Percentiles rank a stretch among this genome's conserved stretches.
These are phyloP conservation scores for Solanum piurae DNA, from an alignment of 257 asterid species.

Conservation along the genomic window DNA sequence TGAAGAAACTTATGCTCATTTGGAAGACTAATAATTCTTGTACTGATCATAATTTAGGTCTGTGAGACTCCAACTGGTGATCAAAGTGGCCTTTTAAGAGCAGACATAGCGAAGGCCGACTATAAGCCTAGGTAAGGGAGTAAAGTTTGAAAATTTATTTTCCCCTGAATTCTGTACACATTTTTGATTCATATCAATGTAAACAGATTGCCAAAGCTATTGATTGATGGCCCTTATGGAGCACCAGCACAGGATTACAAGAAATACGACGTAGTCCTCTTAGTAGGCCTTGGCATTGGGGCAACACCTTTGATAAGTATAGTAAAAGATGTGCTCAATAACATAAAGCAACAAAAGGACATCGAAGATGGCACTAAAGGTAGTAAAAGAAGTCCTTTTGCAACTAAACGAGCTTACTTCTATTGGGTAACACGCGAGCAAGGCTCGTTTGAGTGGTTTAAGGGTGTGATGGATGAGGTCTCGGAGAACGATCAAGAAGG, in stretches of 20 bases:
- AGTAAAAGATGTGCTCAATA: slow-evolving; percentile 58
- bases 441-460: slow-evolving; percentile 79
- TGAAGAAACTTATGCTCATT: neutral
- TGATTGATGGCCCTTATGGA: slow-evolving; percentile 71
- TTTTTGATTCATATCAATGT: neutral
- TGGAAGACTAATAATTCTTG: neutral
- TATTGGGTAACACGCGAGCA: slow-evolving; percentile 77
- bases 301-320: slow-evolving; percentile 77
- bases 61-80: slow-evolving; percentile 20
- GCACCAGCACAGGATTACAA: slow-evolving; percentile 79
- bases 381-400: slow-evolving; percentile 6
- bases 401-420: slow-evolving; percentile 54
- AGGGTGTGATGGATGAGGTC: slow-evolving; percentile 63
- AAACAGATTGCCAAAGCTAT: slow-evolving; percentile 53
- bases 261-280: slow-evolving; percentile 46
- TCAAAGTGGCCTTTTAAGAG: slow-evolving; percentile 23
- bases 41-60: neutral
- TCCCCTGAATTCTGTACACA: neutral
- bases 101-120: slow-evolving; percentile 7
- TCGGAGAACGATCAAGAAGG: slow-evolving; percentile 48
- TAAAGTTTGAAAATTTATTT: neutral
- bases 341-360: slow-evolving; percentile 26
- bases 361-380: neutral
- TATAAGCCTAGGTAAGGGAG: slow-evolving; percentile 10
- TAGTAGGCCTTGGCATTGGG: slow-evolving; percentile 71